A percentile compares a stretch with the other conserved stretches of the same genome.
These are phyloP conservation scores for Wickerhamomyces alni DNA, from an alignment of 805 yeast genomes.

Conservation along the genomic window DNA sequence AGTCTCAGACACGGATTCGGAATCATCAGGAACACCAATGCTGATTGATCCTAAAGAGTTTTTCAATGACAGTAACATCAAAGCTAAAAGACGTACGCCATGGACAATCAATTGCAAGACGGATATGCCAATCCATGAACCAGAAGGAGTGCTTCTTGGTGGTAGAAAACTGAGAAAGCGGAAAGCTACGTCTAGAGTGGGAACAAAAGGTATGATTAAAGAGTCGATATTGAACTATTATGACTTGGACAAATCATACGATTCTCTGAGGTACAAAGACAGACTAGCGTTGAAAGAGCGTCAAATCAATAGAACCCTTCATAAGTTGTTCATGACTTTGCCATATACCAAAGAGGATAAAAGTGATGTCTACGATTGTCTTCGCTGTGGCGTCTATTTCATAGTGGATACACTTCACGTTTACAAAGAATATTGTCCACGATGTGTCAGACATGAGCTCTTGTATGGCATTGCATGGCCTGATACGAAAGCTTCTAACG, in stretches of 20 bases:
- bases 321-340: slow-evolving; percentile 14
- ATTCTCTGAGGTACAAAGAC: slow-evolving; percentile 2
- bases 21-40: not conserved
- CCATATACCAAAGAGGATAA: slow-evolving; percentile 9
- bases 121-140: slow-evolving; percentile 3
- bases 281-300: slow-evolving; percentile 4
- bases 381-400: slow-evolving; percentile 25
- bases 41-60: not conserved
- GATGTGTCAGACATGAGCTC: slow-evolving; percentile 23
- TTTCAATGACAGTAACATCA: not conserved
- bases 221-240: slow-evolving; percentile 1
- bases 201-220: not conserved
- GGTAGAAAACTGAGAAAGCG: slow-evolving; percentile 13
- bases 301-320: slow-evolving; percentile 15
- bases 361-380: slow-evolving; percentile 20
- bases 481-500: slow-evolving; percentile 3
- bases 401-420: not conserved
- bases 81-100: no score
- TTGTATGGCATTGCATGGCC: slow-evolving; percentile 25
- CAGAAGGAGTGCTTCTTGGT: slow-evolving; percentile 7
- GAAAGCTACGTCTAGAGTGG: not conserved
- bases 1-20: not conserved
- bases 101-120: no score
- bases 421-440: slow-evolving; percentile 18
- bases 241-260: slow-evolving; percentile 10